Percentiles rank a stretch among this genome's conserved stretches.
phyloP scores from a whole-genome alignment of 2,329 filamentous ascomycete species.

The Paecilomyces variotii region DNA sequence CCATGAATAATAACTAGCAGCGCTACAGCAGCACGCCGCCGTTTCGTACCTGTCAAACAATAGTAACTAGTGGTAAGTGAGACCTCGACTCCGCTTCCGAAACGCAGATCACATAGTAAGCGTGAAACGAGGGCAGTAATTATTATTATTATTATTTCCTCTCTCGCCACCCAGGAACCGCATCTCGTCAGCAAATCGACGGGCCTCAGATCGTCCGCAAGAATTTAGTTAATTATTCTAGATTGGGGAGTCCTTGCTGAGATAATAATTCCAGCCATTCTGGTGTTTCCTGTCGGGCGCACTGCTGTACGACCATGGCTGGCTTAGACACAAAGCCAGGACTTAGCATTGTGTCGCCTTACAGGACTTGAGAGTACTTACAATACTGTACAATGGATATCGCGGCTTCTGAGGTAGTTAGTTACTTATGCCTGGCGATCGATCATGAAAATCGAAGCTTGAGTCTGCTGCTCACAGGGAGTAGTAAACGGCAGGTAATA shows the following conservation, averaged over 20 bases:
- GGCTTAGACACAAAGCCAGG: background rate
- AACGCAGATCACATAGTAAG: constrained; percentile 1
- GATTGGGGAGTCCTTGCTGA: background rate
- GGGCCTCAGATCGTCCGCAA: background rate
- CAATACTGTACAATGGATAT: background rate
- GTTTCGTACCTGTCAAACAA: background rate
- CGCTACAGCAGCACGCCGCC: background rate
- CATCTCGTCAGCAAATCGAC: background rate
- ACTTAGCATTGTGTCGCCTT: background rate
- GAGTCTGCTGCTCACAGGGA: background rate
- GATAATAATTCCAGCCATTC: background rate
- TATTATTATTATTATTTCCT: background rate
- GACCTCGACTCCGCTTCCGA: background rate
- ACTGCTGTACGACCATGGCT: background rate
- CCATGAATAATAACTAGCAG: background rate
- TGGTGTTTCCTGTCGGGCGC: background rate
- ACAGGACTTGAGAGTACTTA: too few species aligned
- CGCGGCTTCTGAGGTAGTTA: background rate
- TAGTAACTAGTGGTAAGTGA: background rate
- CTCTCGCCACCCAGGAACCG: background rate
- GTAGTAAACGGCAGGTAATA: background rate
- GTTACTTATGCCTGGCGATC: too few species aligned
- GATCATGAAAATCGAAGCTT: background rate
- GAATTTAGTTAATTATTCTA: background rate
- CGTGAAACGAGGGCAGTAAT: background rate